A percentile compares a stretch with the other conserved stretches of the same genome.
Conservation (phyloP, 495 filamentous ascomycete genomes). For the Xylaria scruposa region DNA sequence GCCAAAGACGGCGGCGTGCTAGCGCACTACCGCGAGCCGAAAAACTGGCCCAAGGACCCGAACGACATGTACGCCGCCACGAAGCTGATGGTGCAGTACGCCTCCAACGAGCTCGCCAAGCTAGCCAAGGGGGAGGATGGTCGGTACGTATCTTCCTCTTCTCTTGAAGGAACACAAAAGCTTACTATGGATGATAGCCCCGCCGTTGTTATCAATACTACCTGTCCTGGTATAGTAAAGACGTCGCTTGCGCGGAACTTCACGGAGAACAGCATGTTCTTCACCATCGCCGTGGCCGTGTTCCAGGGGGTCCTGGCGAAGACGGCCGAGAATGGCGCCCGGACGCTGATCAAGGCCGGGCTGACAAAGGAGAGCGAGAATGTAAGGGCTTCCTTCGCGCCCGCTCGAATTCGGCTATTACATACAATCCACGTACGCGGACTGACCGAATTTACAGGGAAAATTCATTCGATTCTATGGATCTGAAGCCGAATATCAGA, state of each 20-base stretch:
- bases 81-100: conserved; percentile 51
- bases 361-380: conserved; percentile 42
- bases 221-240: conserved; percentile 54
- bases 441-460: conserved; percentile 29
- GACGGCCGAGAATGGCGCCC: conserved; percentile 43
- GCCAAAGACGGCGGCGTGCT: conserved; percentile 34
- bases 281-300: conserved; percentile 25
- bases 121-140: conserved; percentile 33
- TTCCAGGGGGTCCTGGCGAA: conserved; percentile 36
- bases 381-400: conserved; percentile 29
- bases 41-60: conserved; percentile 37
- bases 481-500: conserved; percentile 32
- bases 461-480: conserved; percentile 37
- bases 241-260: conserved; percentile 44
- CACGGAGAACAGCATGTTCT: conserved; percentile 29
- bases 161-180: not conserved
- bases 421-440: not conserved
- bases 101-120: conserved; percentile 43
- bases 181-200: conserved; percentile 32
- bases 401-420: not conserved
- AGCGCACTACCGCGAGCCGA: conserved; percentile 36
- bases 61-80: conserved; percentile 39
- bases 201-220: conserved; percentile 49
- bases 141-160: conserved; percentile 27
- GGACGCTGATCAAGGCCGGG: conserved; percentile 43